A percentile compares a stretch with the other conserved stretches of the same genome.
Conservation (phyloP, 495 filamentous ascomycete species). For the Durotheca rogersii region DNA sequence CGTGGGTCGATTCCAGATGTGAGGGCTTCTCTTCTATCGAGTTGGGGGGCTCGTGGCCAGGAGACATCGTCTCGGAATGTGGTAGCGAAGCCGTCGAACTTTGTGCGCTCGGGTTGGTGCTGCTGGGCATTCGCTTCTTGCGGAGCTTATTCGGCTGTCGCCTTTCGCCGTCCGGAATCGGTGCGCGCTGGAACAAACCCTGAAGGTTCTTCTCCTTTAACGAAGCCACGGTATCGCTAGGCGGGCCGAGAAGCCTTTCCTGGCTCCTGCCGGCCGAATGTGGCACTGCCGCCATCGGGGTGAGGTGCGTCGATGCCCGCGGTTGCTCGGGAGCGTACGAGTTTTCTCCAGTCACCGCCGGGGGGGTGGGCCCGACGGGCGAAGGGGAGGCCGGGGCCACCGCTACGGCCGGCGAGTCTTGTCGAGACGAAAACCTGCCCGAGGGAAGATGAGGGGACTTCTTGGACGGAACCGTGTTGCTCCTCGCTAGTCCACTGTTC, state of each 20-base stretch:
- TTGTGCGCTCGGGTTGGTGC: conserved; percentile 77
- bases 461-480: conserved; percentile 95
- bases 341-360: conserved; percentile 31
- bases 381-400: conserved; percentile 32
- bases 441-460: conserved; percentile 71
- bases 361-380: conserved; percentile 28
- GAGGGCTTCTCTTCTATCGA: conserved; percentile 40
- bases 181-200: conserved; percentile 68
- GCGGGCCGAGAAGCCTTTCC: conserved; percentile 47
- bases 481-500: conserved; percentile 73
- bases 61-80: conserved; percentile 41
- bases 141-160: conserved; percentile 80
- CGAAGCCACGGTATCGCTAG: conserved; percentile 58
- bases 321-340: conserved; percentile 17
- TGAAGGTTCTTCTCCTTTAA: conserved; percentile 67
- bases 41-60: conserved; percentile 38
- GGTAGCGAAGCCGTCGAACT: conserved; percentile 78
- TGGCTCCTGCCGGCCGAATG: conserved; percentile 46
- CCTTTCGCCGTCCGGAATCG: conserved; percentile 60
- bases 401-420: conserved; percentile 34
- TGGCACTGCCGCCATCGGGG: conserved; percentile 19
- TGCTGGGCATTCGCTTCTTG: conserved; percentile 76
- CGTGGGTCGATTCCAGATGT: conserved; percentile 26
- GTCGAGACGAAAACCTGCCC: conserved; percentile 53
- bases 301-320: conserved; percentile 29